A percentile compares a stretch with the other conserved stretches of the same genome.
These are phyloP conservation scores for Dictyostelium brefeldianum DNA, from an alignment of 78 protist species.

Conservation along the genomic window DNA sequence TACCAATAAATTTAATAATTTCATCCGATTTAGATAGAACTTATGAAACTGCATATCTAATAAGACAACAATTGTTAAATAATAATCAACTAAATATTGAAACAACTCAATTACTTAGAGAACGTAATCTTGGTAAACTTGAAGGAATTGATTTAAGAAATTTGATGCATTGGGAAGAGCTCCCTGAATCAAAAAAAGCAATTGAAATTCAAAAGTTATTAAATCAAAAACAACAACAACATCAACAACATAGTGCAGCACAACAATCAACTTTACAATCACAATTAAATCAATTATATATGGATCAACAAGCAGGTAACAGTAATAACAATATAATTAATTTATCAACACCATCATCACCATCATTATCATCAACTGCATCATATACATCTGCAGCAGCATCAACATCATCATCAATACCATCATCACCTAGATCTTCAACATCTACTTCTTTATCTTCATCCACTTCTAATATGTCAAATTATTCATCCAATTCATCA, in stretches of 20 bases:
- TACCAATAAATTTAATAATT: conserved; percentile 32
- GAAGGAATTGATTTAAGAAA: conserved; percentile 76
- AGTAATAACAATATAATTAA: background rate
- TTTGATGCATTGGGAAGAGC: conserved; percentile 65
- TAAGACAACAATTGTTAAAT: conserved; percentile 19
- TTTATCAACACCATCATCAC: background rate
- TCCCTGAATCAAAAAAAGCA: conserved; percentile 36
- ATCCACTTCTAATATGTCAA: background rate
- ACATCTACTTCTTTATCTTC: background rate
- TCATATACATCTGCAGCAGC: background rate
- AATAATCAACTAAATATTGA: background rate
- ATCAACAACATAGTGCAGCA: background rate
- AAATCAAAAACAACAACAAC: conserved; percentile 7
- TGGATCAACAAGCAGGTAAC: background rate
- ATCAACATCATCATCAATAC: conserved; percentile 1
- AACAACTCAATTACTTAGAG: conserved; percentile 41
- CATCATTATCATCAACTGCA: background rate
- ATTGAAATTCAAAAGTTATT: conserved; percentile 56
- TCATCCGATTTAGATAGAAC: conserved; percentile 71
- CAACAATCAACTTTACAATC: conserved; percentile 1
- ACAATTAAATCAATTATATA: conserved; percentile 7
- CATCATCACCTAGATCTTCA: background rate
- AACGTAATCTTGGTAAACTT: conserved; percentile 69
- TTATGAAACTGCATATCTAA: conserved; percentile 55
- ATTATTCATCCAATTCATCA: conserved; percentile 2